These are phyloP conservation scores for Tolypocladium album DNA, from an alignment of 2,329 filamentous ascomycete species.

Conservation along the genomic window DNA sequence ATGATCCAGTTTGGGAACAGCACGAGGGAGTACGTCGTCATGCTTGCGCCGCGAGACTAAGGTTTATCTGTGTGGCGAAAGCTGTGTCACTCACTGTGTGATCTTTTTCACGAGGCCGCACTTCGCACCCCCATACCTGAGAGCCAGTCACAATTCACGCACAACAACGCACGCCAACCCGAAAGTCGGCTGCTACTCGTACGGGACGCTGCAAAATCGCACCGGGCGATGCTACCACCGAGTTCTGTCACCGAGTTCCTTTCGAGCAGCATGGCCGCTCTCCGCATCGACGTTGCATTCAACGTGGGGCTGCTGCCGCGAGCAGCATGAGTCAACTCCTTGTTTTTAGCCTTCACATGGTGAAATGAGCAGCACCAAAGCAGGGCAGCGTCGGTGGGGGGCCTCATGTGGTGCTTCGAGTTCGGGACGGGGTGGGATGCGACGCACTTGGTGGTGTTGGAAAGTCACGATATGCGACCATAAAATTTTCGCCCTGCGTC, in stretches of 20 bases:
- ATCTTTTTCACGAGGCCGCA: not conserved
- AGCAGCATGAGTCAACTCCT: not conserved
- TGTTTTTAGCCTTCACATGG: not conserved
- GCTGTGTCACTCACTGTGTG: not conserved
- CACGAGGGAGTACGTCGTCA: slow-evolving; percentile 88
- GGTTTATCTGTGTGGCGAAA: not conserved
- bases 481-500: slow-evolving; percentile 2
- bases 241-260: not conserved
- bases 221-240: not conserved
- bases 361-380: not conserved
- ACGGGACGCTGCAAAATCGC: not conserved
- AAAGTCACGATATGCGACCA: slow-evolving; percentile 6
- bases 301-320: slow-evolving; percentile 1
- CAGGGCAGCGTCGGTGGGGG: not conserved
- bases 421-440: slow-evolving; percentile 2
- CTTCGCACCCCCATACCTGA: not conserved
- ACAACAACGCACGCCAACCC: not conserved
- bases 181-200: not conserved
- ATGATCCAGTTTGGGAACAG: slow-evolving; percentile 81
- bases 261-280: not conserved
- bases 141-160: not conserved
- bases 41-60: slow-evolving; percentile 53
- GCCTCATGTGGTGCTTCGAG: not conserved
- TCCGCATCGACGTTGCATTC: slow-evolving; percentile 1
- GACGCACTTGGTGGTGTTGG: slow-evolving; percentile 2